Percentiles rank a stretch among this genome's conserved stretches.
These are phyloP conservation scores for Gaeumannomyces tritici DNA, from an alignment of 2,329 filamentous ascomycete species.

Conservation along the genomic window DNA sequence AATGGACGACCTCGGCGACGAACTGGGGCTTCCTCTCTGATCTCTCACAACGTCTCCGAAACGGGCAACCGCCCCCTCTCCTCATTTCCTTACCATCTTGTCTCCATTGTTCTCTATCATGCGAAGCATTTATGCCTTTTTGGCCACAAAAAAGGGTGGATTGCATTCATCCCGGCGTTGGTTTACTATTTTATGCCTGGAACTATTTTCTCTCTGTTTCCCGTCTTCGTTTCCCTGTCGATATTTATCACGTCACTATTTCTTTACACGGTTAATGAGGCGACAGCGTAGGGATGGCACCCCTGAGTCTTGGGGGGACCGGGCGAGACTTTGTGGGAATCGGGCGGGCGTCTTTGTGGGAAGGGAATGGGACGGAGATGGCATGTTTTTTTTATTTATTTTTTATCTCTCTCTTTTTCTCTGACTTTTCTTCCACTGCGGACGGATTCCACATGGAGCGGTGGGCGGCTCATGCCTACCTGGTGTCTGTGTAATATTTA, in stretches of 20 bases:
- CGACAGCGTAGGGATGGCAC: neutral
- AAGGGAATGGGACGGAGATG: neutral
- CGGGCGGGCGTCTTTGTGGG: no score
- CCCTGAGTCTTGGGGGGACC: no score
- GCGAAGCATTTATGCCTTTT: neutral
- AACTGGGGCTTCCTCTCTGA: neutral
- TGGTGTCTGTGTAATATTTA: neutral
- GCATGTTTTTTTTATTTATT: no score
- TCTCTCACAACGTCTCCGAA: no score
- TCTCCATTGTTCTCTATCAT: neutral
- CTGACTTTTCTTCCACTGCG: no score
- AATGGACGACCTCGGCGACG: neutral
- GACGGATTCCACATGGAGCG: neutral
- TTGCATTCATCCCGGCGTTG: neutral
- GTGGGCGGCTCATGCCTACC: neutral
- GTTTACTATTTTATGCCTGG: no score
- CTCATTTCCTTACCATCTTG: neutral
- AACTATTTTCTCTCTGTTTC: neutral
- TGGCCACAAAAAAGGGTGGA: neutral
- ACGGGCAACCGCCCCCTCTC: neutral
- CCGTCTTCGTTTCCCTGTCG: neutral
- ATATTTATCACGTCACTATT: neutral
- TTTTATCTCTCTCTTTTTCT: no score
- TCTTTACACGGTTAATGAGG: neutral
- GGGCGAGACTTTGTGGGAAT: neutral